Evolutionary conservation across 495 filamentous ascomycete species (phyloP).

Genomic region (Clavariopsis aquatica): DNA sequence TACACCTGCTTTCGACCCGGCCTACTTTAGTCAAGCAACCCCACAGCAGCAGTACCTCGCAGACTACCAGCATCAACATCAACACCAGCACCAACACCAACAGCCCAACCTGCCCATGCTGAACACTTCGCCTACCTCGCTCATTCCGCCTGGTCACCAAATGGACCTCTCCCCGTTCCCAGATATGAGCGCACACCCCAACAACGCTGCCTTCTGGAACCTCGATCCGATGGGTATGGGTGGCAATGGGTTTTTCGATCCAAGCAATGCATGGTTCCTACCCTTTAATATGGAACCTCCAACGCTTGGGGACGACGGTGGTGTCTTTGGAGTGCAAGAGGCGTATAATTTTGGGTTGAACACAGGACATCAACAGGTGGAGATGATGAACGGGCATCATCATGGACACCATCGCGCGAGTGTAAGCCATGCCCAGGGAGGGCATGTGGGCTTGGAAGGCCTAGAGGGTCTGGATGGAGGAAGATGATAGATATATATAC

Average conservation of each 20-base stretch:
- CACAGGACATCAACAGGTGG: background rate
- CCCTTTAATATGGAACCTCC: constrained; percentile 89
- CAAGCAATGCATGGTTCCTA: constrained; percentile 86
- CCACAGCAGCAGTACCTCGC: constrained; percentile 19
- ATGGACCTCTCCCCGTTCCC: constrained; percentile 37
- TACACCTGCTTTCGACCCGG: constrained; percentile 27
- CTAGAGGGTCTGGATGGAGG: constrained; percentile 9
- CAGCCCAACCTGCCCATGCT: constrained; percentile 29
- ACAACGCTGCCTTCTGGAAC: constrained; percentile 30
- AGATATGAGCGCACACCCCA: constrained; percentile 15
- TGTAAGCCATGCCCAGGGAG: background rate
- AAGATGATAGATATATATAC: background rate
- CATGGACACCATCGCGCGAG: background rate
- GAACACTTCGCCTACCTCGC: constrained; percentile 27
- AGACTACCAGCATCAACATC: constrained; percentile 26
- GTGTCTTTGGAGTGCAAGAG: constrained; percentile 4
- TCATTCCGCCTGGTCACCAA: constrained; percentile 37
- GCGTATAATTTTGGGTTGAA: constrained; percentile 2
- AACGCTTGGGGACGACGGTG: constrained; percentile 56
- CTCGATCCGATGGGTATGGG: constrained; percentile 28
- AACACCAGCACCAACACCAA: constrained; percentile 25
- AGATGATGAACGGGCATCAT: constrained; percentile 1
- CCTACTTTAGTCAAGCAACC: constrained; percentile 29
- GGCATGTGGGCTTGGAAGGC: background rate
- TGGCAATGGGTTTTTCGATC: constrained; percentile 28